Evolutionary conservation across 1,284 basidiomycete species (phyloP).

Genomic region (Mrakiaceae sp.): DNA sequence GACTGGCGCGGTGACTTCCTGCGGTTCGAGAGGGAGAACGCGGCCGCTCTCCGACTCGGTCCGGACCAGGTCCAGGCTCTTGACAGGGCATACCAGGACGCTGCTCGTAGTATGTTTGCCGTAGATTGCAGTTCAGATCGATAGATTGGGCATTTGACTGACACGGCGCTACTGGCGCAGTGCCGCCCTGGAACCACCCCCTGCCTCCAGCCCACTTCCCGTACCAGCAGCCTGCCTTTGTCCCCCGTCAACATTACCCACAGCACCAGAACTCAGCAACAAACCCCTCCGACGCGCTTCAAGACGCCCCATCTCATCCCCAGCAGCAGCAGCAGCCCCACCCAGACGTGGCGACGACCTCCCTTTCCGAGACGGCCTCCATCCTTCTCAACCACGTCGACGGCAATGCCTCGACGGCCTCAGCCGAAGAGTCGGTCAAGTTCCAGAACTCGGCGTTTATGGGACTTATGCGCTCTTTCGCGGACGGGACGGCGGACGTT

Average conservation of each 20-base stretch:
- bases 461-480: conserved; percentile 11
- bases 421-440: neutral
- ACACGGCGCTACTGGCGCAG: neutral
- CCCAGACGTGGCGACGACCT: conserved; percentile 1
- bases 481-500: conserved; percentile 9
- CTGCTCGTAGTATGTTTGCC: neutral
- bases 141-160: neutral
- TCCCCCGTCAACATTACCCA: neutral
- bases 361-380: conserved; percentile 11
- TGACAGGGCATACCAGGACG: neutral
- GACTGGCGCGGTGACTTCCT: conserved; percentile 4
- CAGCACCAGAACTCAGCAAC: neutral
- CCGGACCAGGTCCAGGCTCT: neutral
- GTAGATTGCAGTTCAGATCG: too few species aligned
- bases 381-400: conserved; percentile 1
- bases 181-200: neutral
- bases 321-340: neutral
- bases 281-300: too few species aligned
- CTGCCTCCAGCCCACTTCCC: neutral
- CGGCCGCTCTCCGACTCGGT: neutral
- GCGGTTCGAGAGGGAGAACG: conserved; percentile 4
- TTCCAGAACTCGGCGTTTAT: conserved; percentile 12
- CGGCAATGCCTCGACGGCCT: neutral
- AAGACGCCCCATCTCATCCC: neutral
- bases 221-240: neutral